phyloP scores from a whole-genome alignment of 805 yeast genomes.

The Scheffersomyces ergatensis region DNA sequence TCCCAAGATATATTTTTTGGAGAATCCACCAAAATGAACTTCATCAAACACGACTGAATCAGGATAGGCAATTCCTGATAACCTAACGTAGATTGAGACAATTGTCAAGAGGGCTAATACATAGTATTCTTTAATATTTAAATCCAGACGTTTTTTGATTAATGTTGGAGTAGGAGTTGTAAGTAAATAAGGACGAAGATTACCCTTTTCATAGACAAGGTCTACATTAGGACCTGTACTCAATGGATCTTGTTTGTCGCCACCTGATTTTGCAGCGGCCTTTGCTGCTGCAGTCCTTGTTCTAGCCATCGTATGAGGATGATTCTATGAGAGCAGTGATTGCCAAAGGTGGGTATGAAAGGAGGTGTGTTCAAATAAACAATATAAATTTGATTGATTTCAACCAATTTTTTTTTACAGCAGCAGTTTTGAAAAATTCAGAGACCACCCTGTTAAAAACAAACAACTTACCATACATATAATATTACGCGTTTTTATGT shows the following conservation, averaged over 20 bases:
- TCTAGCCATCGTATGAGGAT: slow-evolving; percentile 4
- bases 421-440: no score
- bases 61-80: slow-evolving; percentile 62
- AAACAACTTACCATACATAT: no score
- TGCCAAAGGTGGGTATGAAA: no score
- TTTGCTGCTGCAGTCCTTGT: slow-evolving; percentile 2
- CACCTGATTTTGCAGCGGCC: slow-evolving; percentile 1
- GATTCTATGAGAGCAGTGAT: no score
- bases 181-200: slow-evolving; percentile 47
- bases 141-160: slow-evolving; percentile 38
- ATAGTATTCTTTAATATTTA: slow-evolving; percentile 22
- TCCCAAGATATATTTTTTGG: slow-evolving; percentile 71
- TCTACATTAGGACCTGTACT: slow-evolving; percentile 7
- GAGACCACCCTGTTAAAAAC: no score
- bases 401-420: no score
- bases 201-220: slow-evolving; percentile 8
- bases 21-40: slow-evolving; percentile 96
- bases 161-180: slow-evolving; percentile 47
- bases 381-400: no score
- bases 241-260: background rate
- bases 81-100: slow-evolving; percentile 58
- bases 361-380: no score
- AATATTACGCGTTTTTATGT: no score
- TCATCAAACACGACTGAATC: slow-evolving; percentile 88
- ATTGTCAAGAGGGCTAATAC: slow-evolving; percentile 39